Evolutionary conservation across 257 asterid genomes (phyloP).

Genomic region (Przewalskia tangutica): DNA sequence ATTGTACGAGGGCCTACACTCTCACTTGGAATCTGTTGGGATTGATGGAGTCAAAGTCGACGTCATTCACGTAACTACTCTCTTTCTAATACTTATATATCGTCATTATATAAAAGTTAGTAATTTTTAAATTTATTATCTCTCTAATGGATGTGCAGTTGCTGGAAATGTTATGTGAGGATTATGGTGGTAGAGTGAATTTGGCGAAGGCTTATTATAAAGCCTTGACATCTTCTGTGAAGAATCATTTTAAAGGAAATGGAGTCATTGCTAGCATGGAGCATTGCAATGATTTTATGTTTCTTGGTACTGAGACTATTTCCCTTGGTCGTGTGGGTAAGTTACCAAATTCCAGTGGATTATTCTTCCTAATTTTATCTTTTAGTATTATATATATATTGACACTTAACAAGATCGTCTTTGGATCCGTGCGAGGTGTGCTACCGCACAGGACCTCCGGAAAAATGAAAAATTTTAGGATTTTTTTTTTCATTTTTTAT

Average conservation of each 20-base stretch:
- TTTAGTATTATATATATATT: neutral
- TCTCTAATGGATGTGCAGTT: slow-evolving; percentile 21
- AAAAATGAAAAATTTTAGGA: too few species aligned
- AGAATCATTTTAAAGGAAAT: slow-evolving; percentile 80
- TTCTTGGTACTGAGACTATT: slow-evolving; percentile 77
- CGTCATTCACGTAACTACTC: slow-evolving; percentile 62
- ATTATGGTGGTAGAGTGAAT: slow-evolving; percentile 83
- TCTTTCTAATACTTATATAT: too few species aligned
- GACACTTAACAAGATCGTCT: too few species aligned
- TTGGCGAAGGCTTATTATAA: slow-evolving; percentile 75
- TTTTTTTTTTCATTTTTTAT: too few species aligned
- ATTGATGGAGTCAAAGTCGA: slow-evolving; percentile 95
- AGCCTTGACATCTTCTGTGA: slow-evolving; percentile 58
- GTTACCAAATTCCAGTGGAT: neutral
- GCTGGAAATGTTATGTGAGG: slow-evolving; percentile 84
- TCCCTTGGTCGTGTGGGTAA: slow-evolving; percentile 87
- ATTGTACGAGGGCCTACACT: slow-evolving; percentile 74
- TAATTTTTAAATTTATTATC: neutral
- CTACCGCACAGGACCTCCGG: too few species aligned
- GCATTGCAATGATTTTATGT: slow-evolving; percentile 95
- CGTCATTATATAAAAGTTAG: neutral
- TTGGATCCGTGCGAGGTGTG: too few species aligned
- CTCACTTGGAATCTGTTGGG: slow-evolving; percentile 77
- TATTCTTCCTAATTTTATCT: neutral
- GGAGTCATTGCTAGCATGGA: slow-evolving; percentile 98